Conservation (phyloP, 2,329 filamentous ascomycete genomes). For the Juglanconis juglandina region DNA sequence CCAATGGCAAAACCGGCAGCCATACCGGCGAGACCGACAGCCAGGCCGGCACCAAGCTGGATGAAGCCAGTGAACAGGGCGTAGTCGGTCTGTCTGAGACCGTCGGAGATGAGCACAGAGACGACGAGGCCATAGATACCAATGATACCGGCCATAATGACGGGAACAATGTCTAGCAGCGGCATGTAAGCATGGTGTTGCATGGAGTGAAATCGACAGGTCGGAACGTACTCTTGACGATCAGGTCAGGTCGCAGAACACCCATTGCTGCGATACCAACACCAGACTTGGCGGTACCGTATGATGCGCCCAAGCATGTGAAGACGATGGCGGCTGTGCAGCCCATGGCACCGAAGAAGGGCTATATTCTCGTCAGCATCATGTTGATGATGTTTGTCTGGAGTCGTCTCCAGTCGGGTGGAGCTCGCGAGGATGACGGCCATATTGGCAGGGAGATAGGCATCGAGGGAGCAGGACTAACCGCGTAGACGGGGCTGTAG, state of each 20-base stretch:
- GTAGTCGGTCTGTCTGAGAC: constrained; percentile 64
- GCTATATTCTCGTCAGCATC: constrained; percentile 43
- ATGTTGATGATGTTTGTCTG: constrained; percentile 12
- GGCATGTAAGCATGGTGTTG: constrained; percentile 13
- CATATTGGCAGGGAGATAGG: constrained; percentile 7
- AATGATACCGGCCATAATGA: constrained; percentile 99
- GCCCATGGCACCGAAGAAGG: constrained; percentile 97
- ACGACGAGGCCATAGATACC: constrained; percentile 96
- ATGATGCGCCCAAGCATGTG: constrained; percentile 47
- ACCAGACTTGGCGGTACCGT: constrained; percentile 89
- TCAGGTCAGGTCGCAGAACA: constrained; percentile 94
- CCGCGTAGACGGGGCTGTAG: constrained; percentile 92
- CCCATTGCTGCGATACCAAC: constrained; percentile 98
- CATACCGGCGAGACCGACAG: constrained; percentile 78
- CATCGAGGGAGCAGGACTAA: constrained; percentile 58
- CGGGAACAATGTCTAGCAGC: constrained; percentile 85
- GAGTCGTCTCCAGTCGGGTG: constrained; percentile 23
- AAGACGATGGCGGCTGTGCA: constrained; percentile 65
- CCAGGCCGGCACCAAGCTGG: constrained; percentile 78
- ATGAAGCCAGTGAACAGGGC: constrained; percentile 80
- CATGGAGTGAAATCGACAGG: background rate
- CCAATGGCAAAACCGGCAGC: constrained; percentile 84
- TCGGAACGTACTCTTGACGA: constrained; percentile 86
- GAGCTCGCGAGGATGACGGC: constrained; percentile 23
- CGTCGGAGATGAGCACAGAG: constrained; percentile 81